Conservation (phyloP, 2,329 filamentous ascomycete species). For the Hypomyces perniciosus region DNA sequence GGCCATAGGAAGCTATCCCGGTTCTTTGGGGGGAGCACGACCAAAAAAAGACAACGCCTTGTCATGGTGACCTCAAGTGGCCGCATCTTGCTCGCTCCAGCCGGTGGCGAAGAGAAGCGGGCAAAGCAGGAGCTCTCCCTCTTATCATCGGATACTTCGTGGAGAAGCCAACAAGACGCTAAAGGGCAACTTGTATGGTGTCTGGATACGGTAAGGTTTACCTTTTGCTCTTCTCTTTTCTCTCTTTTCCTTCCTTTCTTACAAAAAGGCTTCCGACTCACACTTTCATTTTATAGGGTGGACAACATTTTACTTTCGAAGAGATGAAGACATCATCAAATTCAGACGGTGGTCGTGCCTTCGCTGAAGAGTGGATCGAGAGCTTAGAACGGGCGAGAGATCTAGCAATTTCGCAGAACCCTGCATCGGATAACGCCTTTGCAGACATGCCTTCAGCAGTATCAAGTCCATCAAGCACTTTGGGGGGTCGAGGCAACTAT, state of each 20-base stretch:
- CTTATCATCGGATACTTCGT: conserved; percentile 66
- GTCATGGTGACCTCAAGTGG: conserved; percentile 94
- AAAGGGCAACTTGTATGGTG: conserved; percentile 86
- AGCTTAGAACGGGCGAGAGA: conserved; percentile 81
- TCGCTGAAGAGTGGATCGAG: conserved; percentile 88
- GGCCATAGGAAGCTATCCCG: conserved; percentile 83
- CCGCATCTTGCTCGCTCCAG: conserved; percentile 81
- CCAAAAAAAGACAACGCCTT: conserved; percentile 86
- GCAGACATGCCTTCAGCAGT: conserved; percentile 64
- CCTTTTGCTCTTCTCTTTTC: neutral
- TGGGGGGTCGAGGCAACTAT: conserved; percentile 53
- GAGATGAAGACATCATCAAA: conserved; percentile 66
- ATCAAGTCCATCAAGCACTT: conserved; percentile 71
- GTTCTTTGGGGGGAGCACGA: conserved; percentile 86
- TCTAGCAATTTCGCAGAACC: conserved; percentile 68
- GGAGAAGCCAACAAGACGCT: conserved; percentile 74
- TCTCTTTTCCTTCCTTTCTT: neutral
- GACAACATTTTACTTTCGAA: conserved; percentile 89
- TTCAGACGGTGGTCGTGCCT: conserved; percentile 57
- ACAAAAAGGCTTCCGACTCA: conserved; percentile 20
- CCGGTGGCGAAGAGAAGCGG: conserved; percentile 93
- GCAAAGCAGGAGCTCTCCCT: conserved; percentile 89
- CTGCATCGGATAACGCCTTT: conserved; percentile 61
- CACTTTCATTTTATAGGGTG: conserved; percentile 52
- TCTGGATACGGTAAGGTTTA: conserved; percentile 77